Conservation (phyloP, 257 asterid genomes). For the Capsicum chinense region DNA sequence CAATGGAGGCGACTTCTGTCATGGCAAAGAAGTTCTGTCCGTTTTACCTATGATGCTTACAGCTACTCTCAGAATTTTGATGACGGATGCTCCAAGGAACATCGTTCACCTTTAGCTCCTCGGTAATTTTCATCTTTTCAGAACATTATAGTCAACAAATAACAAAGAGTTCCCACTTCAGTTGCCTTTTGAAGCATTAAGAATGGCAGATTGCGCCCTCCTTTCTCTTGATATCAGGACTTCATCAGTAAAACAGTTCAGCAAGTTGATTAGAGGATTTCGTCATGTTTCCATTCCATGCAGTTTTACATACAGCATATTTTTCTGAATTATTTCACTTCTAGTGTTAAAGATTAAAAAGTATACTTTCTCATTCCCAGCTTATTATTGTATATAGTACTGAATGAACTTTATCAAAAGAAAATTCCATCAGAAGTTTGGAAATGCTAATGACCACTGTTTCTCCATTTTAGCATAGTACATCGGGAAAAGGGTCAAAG, state of each 20-base stretch:
- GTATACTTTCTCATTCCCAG: background rate
- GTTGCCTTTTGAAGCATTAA: background rate
- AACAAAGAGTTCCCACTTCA: background rate
- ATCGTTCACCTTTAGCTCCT: slow-evolving; percentile 56
- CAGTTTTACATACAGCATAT: background rate
- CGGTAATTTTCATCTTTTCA: background rate
- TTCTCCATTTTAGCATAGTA: background rate
- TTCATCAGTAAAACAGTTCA: background rate
- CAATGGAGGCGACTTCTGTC: slow-evolving; percentile 41
- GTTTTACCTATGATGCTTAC: slow-evolving; percentile 53
- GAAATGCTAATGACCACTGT: background rate
- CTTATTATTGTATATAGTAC: background rate
- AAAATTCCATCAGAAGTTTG: background rate
- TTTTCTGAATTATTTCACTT: background rate
- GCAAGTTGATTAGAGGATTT: background rate
- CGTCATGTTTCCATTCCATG: background rate
- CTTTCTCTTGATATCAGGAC: background rate
- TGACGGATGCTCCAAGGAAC: slow-evolving; percentile 48
- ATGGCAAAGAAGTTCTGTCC: slow-evolving; percentile 36
- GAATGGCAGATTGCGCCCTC: background rate
- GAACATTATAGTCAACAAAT: background rate
- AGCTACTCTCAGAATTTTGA: slow-evolving; percentile 67
- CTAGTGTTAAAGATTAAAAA: background rate
- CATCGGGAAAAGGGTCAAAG: too few species aligned
- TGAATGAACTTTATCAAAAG: background rate